phyloP scores from a whole-genome alignment of 306 rosid species.

The Lablab purpureus region DNA sequence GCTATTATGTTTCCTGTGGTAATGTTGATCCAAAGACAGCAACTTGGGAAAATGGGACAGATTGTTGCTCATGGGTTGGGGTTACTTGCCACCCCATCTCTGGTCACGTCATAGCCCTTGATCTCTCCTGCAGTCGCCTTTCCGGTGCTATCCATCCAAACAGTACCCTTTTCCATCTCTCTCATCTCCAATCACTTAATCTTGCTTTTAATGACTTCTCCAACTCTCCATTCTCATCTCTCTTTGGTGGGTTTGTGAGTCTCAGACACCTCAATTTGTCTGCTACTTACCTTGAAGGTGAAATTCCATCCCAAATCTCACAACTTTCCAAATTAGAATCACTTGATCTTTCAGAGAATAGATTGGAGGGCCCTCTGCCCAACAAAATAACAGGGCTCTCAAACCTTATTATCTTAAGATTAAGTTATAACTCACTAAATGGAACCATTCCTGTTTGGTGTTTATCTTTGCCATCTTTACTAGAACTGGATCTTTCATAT shows the following conservation, averaged over 20 bases:
- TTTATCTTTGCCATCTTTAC: not conserved
- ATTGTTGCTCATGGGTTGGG: slow-evolving; percentile 1
- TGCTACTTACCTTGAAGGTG: too few species aligned
- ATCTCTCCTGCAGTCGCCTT: not conserved
- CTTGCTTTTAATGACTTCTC: too few species aligned
- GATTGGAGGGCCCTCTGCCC: not conserved
- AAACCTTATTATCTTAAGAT: too few species aligned
- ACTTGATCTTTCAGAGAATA: not conserved
- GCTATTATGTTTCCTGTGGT: fast-evolving
- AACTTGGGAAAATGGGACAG: slow-evolving; percentile 16
- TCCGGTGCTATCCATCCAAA: not conserved
- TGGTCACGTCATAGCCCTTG: not conserved
- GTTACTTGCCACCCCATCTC: slow-evolving; percentile 16
- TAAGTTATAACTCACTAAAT: not conserved
- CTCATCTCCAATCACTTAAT: too few species aligned
- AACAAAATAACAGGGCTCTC: not conserved
- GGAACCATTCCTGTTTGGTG: not conserved
- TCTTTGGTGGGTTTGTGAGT: too few species aligned
- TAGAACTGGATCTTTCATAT: not conserved
- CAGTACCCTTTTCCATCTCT: not conserved
- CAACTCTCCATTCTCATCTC: too few species aligned
- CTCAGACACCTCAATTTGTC: too few species aligned
- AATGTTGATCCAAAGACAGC: not conserved
- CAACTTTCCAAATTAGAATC: too few species aligned
- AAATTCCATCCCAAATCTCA: too few species aligned